Evolutionary conservation across 2,329 filamentous ascomycete species (phyloP).

Genomic region (Fusarium dlaminii): DNA sequence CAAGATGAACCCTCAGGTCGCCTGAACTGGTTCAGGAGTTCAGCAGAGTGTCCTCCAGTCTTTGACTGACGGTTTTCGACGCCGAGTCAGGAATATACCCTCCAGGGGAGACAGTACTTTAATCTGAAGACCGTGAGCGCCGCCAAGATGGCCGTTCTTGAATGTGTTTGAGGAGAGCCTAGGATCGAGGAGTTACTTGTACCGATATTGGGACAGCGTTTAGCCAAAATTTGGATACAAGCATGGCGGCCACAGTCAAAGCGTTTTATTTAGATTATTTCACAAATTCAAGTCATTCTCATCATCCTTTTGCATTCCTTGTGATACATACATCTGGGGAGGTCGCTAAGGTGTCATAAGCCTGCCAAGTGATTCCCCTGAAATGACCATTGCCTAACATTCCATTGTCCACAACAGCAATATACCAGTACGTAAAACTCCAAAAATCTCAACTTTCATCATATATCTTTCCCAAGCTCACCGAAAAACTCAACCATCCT

Average conservation of each 20-base stretch:
- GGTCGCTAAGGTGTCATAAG: too few species aligned
- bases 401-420: not conserved
- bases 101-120: accelerated
- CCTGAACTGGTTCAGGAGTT: not conserved
- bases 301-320: accelerated
- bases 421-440: not conserved
- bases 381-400: not conserved
- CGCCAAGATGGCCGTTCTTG: too few species aligned
- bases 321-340: too few species aligned
- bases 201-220: not conserved
- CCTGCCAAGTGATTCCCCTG: not conserved
- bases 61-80: not conserved
- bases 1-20: not conserved
- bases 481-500: too few species aligned
- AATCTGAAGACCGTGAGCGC: accelerated
- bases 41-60: not conserved
- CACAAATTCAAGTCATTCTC: not conserved
- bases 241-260: not conserved
- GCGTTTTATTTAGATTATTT: not conserved
- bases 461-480: accelerated
- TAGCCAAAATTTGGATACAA: not conserved
- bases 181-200: not conserved
- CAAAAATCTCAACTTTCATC: not conserved
- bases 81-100: accelerated
- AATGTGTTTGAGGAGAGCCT: not conserved